Conservation (phyloP, 352 stramenopile species). For the Phytophthora sp. region DNA sequence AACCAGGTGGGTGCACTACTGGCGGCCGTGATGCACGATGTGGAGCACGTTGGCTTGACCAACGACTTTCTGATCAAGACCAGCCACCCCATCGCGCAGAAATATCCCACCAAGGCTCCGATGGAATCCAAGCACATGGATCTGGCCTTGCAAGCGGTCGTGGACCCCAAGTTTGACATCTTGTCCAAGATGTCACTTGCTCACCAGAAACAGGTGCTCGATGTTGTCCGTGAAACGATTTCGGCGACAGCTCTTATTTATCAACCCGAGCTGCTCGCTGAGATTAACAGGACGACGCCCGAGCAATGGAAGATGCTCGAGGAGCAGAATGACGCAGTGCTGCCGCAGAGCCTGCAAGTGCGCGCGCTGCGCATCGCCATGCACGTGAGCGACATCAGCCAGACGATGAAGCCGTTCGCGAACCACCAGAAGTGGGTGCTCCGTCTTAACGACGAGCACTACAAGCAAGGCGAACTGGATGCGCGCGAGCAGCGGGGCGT, state of each 20-base stretch:
- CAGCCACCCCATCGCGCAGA: constrained; percentile 66
- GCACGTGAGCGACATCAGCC: constrained; percentile 84
- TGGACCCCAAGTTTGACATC: constrained; percentile 55
- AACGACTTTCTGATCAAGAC: constrained; percentile 86
- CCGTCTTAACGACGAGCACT: constrained; percentile 75
- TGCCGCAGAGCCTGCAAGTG: constrained; percentile 59
- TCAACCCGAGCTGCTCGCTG: constrained; percentile 73
- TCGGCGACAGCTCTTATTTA: constrained; percentile 79
- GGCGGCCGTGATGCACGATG: constrained; percentile 84
- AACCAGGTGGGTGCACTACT: constrained; percentile 77
- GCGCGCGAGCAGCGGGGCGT: constrained; percentile 41
- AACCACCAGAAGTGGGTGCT: constrained; percentile 82
- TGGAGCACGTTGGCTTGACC: constrained; percentile 77
- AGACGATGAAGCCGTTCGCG: constrained; percentile 83
- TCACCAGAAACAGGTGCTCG: constrained; percentile 62
- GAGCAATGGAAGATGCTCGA: constrained; percentile 54
- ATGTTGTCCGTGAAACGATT: constrained; percentile 71
- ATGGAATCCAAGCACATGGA: constrained; percentile 84
- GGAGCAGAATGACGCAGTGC: constrained; percentile 29
- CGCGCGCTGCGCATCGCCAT: constrained; percentile 68
- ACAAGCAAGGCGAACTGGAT: constrained; percentile 74
- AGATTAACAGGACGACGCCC: constrained; percentile 45
- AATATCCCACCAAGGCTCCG: constrained; percentile 61
- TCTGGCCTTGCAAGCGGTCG: constrained; percentile 61
- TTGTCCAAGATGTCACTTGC: constrained; percentile 55